Evolutionary conservation across 306 rosid genomes (phyloP).

Genomic region (Sicyos baderoa): DNA sequence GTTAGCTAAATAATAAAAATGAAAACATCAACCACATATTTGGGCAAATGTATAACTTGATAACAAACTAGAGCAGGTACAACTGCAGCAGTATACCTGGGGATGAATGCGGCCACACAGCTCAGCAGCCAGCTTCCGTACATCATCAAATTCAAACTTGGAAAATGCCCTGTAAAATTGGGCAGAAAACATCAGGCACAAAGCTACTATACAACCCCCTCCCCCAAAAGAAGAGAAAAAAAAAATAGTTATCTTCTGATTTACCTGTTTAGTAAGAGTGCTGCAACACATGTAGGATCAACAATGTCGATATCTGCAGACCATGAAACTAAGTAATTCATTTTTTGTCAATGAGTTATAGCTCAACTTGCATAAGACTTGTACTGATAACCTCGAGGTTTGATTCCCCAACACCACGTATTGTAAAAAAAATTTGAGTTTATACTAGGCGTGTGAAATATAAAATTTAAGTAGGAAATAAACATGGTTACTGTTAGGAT

Average conservation of each 20-base stretch:
- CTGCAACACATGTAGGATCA: constrained; percentile 38
- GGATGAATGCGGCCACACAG: constrained; percentile 91
- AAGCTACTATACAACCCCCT: background rate
- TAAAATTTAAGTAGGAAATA: background rate
- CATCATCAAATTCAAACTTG: constrained; percentile 75
- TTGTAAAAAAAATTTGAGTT: background rate
- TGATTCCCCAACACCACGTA: too few relatives aligned
- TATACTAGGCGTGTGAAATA: background rate
- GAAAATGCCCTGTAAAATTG: constrained; percentile 50
- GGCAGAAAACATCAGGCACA: background rate
- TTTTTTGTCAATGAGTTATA: background rate
- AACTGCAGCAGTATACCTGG: constrained; percentile 35
- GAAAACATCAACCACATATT: background rate
- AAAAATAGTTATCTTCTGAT: constrained; percentile 1
- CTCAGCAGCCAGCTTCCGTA: constrained; percentile 85
- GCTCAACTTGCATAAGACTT: too few relatives aligned
- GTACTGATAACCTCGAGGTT: too few relatives aligned
- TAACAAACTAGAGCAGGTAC: constrained; percentile 1
- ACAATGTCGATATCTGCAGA: constrained; percentile 28
- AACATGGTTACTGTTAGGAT: background rate
- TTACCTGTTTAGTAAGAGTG: constrained; percentile 60
- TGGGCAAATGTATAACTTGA: background rate
- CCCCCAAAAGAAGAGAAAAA: background rate
- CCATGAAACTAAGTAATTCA: constrained; percentile 26
- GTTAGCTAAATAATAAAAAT: too few relatives aligned